Evolutionary conservation across 108 stramenopile species (phyloP).

Genomic region (Skeletonema grethae): DNA sequence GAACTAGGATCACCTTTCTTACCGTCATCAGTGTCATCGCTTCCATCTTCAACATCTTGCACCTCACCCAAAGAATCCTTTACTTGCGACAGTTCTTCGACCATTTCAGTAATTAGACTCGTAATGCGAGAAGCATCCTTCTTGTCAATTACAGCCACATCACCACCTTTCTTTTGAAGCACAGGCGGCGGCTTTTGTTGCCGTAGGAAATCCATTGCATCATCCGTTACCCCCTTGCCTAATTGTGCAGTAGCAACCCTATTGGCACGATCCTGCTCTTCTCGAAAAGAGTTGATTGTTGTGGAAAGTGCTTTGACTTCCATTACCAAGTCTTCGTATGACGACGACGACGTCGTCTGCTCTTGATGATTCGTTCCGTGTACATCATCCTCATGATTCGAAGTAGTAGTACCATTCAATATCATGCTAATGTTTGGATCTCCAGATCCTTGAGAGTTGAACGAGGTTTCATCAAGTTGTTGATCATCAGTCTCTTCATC

Average conservation of each 20-base stretch:
- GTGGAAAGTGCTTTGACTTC: slow-evolving; percentile 45
- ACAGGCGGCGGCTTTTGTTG: slow-evolving; percentile 9
- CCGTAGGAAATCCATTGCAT: slow-evolving; percentile 48
- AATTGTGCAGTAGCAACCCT: slow-evolving; percentile 15
- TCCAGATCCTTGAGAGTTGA: not conserved
- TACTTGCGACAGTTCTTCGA: slow-evolving; percentile 18
- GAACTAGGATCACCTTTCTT: slow-evolving; percentile 12
- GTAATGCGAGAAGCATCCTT: slow-evolving; percentile 7
- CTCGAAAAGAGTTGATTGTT: slow-evolving; percentile 25
- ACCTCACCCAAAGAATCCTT: slow-evolving; percentile 10
- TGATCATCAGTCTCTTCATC: not conserved
- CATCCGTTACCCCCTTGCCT: slow-evolving; percentile 41
- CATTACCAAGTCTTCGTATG: slow-evolving; percentile 33
- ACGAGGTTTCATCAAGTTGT: slow-evolving; percentile 8
- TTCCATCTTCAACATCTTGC: slow-evolving; percentile 18
- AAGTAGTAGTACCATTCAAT: slow-evolving; percentile 23
- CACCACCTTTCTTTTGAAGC: slow-evolving; percentile 4
- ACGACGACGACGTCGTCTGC: slow-evolving; percentile 7
- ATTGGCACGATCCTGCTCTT: slow-evolving; percentile 35
- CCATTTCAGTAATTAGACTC: slow-evolving; percentile 27
- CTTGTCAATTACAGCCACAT: not conserved
- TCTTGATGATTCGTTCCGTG: slow-evolving; percentile 6
- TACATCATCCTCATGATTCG: slow-evolving; percentile 4
- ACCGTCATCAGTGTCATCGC: slow-evolving; percentile 13
- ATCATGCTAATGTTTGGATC: slow-evolving; percentile 24